These are phyloP conservation scores for Nitzschia putrida DNA, from an alignment of 108 stramenopile species.

Conservation along the genomic window DNA sequence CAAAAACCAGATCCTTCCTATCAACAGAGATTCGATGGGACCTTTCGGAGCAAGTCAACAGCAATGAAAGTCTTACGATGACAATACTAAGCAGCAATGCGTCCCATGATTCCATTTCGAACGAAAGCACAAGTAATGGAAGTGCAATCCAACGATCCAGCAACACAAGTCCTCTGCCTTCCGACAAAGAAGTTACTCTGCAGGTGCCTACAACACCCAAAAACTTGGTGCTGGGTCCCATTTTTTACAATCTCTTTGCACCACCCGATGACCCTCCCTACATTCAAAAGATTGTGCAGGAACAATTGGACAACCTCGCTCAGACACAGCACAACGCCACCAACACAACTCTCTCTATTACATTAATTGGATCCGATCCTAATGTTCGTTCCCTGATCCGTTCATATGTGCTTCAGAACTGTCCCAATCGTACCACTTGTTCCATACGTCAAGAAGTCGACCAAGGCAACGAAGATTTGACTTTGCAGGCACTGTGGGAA, in stretches of 20 bases:
- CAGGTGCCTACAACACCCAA: too few species aligned
- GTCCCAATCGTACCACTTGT: constrained; percentile 2
- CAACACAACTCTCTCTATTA: constrained; percentile 6
- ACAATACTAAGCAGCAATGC: too few species aligned
- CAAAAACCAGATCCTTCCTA: too few species aligned
- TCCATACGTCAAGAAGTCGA: background rate
- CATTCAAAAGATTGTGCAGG: constrained; percentile 1
- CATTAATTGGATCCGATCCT: background rate
- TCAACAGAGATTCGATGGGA: too few species aligned
- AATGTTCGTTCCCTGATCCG: background rate
- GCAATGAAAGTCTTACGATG: too few species aligned
- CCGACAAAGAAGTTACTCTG: too few species aligned
- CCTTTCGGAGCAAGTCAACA: too few species aligned
- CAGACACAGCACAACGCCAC: background rate
- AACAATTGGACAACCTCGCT: constrained; percentile 6
- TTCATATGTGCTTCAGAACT: too few species aligned
- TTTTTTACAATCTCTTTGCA: constrained; percentile 24
- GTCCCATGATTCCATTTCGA: too few species aligned
- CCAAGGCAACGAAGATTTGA: constrained; percentile 10
- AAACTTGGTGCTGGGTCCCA: constrained; percentile 20
- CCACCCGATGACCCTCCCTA: background rate
- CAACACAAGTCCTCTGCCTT: too few species aligned
- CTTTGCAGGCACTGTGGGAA: constrained; percentile 26
- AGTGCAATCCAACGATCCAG: too few species aligned
- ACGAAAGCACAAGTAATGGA: too few species aligned